These are phyloP conservation scores for Stromatinia cepivora DNA, from an alignment of 2,329 filamentous ascomycete genomes.

Conservation along the genomic window DNA sequence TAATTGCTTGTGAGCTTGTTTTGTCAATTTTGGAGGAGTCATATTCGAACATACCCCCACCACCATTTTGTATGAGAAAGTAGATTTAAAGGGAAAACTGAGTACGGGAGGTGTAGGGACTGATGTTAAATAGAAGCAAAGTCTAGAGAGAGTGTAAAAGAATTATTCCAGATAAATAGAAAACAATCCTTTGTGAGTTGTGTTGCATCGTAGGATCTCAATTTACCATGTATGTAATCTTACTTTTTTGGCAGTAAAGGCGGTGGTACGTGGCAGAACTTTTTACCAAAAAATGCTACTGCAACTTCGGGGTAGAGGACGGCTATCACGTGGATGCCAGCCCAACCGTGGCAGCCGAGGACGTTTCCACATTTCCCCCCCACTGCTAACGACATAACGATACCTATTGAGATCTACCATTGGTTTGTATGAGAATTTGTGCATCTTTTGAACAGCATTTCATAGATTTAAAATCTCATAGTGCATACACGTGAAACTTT, in stretches of 20 bases:
- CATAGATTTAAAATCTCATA: background rate
- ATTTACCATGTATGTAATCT: background rate
- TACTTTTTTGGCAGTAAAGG: background rate
- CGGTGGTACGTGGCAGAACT: background rate
- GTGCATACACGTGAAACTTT: constrained; percentile 20
- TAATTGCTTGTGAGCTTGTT: constrained; percentile 39
- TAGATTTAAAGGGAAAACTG: background rate
- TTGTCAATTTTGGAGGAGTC: constrained; percentile 26
- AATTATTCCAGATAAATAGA: background rate
- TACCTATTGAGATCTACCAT: constrained; percentile 12
- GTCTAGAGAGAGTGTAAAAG: background rate
- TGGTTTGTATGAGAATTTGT: constrained; percentile 17
- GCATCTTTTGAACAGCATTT: constrained; percentile 7
- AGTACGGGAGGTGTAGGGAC: background rate
- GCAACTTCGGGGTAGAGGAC: no score
- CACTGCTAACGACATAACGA: constrained; percentile 7
- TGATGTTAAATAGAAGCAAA: background rate
- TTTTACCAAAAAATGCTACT: background rate
- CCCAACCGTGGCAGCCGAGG: no score
- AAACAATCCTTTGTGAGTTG: background rate
- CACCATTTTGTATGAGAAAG: constrained; percentile 31
- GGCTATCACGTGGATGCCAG: no score
- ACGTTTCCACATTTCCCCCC: constrained; percentile 7
- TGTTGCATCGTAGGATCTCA: background rate
- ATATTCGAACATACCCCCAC: constrained; percentile 34